These are phyloP conservation scores for Candida maesae DNA, from an alignment of 805 yeast species.

Conservation along the genomic window DNA sequence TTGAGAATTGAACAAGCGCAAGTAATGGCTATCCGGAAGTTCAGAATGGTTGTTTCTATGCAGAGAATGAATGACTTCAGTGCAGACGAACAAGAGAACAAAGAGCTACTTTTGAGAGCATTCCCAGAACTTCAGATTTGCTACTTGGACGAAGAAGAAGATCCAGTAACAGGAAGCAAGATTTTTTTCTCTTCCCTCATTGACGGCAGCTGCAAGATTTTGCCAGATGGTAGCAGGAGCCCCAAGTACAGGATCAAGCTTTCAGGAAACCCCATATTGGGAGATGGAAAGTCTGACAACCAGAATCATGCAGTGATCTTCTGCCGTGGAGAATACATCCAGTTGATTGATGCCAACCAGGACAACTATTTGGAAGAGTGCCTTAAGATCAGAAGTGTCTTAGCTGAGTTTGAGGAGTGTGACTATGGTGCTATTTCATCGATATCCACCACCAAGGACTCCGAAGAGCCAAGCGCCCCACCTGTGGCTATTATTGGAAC, in stretches of 20 bases:
- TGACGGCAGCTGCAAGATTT: conserved; percentile 64
- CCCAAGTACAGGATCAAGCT: conserved; percentile 63
- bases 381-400: conserved; percentile 63
- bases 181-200: conserved; percentile 60
- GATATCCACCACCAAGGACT: conserved; percentile 1
- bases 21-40: conserved; percentile 57
- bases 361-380: conserved; percentile 82
- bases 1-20: conserved; percentile 42
- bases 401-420: conserved; percentile 71
- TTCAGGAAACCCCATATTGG: conserved; percentile 79
- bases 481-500: conserved; percentile 86
- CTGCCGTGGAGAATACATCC: conserved; percentile 77
- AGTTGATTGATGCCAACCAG: conserved; percentile 79
- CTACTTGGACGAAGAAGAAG: conserved; percentile 51
- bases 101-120: conserved; percentile 55
- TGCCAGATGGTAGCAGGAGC: conserved; percentile 52
- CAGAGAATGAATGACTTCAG: conserved; percentile 53
- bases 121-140: conserved; percentile 67
- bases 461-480: conserved; percentile 50
- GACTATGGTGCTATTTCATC: conserved; percentile 3
- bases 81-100: conserved; percentile 55
- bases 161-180: conserved; percentile 33
- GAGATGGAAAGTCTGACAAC: conserved; percentile 83
- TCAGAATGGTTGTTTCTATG: conserved; percentile 62
- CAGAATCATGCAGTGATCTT: conserved; percentile 75